Evolutionary conservation across 2,329 filamentous ascomycete genomes (phyloP), one percentile per base, ranked within the genome.

Genomic region (Sporothrix brasiliensis): DNA sequence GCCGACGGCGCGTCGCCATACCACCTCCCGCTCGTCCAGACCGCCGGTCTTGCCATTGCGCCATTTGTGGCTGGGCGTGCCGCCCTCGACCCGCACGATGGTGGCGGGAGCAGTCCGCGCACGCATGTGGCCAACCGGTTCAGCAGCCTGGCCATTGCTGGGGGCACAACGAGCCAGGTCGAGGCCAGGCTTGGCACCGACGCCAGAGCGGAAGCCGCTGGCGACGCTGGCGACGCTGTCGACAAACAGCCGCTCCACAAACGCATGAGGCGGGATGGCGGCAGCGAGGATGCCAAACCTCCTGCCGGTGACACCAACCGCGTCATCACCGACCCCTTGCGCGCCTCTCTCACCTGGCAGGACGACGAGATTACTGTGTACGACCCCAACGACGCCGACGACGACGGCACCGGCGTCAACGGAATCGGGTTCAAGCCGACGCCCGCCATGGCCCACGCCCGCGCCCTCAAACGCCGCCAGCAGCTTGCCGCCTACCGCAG

Each of bases 291-390:
- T 80, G 79, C 14, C 75, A 76, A 34, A 9, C 34, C 14, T 69
- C 78, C 54, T 77, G 13, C 4, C 10, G 16, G 27, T 9, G 58
- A 2, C 39, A 39, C 67, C 2, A 27, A 61, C 16, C 72, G 71
- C 47, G 9, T 58, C 9, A 54, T 86, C 39, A 79, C 82, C 68
- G 86, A 88, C 69, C 85, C 86, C 0, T 76, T 88, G 11, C 83
- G 87, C 49, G 87, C 87, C 7, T 83, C 87, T 2, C 80, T 90
- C 68, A 90, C 88, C 1, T 91, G 88, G 88, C 87, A 88, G 75
- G 87, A 89, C 73, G 85, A 90, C 74, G 88, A 90, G 76, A 90
- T 91, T 72, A 90, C 88, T 1, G 82, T 89, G 39, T 88, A 90
- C 77, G 86, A 89, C 74, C 86, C 87, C 0, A 81, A 87, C 53